A percentile compares a stretch with the other conserved stretches of the same genome.
Conservation (phyloP, 2,329 filamentous ascomycete species). For the Sclerotinia sclerotiorum region DNA sequence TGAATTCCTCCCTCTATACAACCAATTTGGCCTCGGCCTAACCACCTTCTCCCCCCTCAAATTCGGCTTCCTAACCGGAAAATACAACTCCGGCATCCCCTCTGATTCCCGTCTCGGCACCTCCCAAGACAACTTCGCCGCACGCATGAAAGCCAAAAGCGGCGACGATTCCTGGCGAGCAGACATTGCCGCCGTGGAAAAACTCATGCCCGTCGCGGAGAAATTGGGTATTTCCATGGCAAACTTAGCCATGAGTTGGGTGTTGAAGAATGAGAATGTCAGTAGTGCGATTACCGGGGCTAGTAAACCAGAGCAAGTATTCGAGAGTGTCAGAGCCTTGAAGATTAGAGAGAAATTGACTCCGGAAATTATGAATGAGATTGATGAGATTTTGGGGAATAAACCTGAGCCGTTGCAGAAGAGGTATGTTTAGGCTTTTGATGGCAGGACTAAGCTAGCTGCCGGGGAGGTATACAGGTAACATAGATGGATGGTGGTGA, state of each 20-base stretch:
- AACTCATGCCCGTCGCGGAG: constrained; percentile 62
- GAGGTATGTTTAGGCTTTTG: constrained; percentile 28
- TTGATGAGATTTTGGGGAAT: constrained; percentile 59
- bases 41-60: constrained; percentile 64
- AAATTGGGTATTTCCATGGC: constrained; percentile 56
- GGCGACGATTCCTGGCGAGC: constrained; percentile 53
- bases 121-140: constrained; percentile 52
- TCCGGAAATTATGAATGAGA: constrained; percentile 57
- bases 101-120: constrained; percentile 58
- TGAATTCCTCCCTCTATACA: constrained; percentile 61
- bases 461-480: not conserved
- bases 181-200: constrained; percentile 59
- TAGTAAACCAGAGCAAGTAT: constrained; percentile 57
- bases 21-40: constrained; percentile 58
- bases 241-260: constrained; percentile 59
- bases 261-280: constrained; percentile 60
- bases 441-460: too few relatives aligned
- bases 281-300: constrained; percentile 62
- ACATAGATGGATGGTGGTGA: not conserved
- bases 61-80: constrained; percentile 62
- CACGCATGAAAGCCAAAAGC: constrained; percentile 45
- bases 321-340: constrained; percentile 58
- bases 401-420: constrained; percentile 49
- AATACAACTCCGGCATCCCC: constrained; percentile 65
- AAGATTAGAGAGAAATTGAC: constrained; percentile 56